Base-by-base conservation (phyloP, 371 early-diverging fungal species). In the Rhizomucor miehei region DNA sequence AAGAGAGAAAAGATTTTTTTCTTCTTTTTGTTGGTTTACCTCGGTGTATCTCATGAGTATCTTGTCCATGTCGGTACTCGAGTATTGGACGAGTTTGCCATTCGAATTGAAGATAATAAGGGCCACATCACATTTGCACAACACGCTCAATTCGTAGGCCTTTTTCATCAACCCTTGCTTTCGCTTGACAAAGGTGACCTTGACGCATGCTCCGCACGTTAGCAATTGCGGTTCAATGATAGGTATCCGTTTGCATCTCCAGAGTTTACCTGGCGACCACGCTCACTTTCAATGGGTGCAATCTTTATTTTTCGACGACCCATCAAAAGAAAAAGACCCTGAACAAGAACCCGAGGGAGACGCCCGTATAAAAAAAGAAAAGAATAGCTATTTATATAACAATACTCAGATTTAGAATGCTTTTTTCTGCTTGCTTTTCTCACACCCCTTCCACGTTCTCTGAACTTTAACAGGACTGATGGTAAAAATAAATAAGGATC, bases 141-240 rank as follows among this genome's bases (percentile, higher is more conserved):
- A 83, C 3, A 95, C 92, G 60, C 89, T 89, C 35, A 99, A 87
- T 73, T 99, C 99, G 73, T 94, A 96, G 3, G 99, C 98, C 73
- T 99, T 99, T 77, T 99, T 99, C 92, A 99, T 95, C 47, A 99
- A 80, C 14, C 99, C 99, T 52, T 88, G 86, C 78, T 98, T 98
- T 57, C 99, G 85, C 73, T 98, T 98, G 52, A 89, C 80, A 72
- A 97, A 98, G 4, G 97, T 97, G 40, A 96, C 95, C 84, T 90
- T 41, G 56, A 41, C 3, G 19, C 16, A 19, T 8, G 8, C 14
- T n/a, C n/a, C 16, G 12, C 20, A 19, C 34, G 29, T 38, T 44
- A 34, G 34, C 34, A 29, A 23, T 24, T 14, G 12, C 29, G 29
- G 5, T 29, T 48, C 48, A 55, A n/a, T 40, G 29, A 43, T 43